Conservation (phyloP, 2,329 filamentous ascomycete genomes). For the Chrysoporthe puriensis region DNA sequence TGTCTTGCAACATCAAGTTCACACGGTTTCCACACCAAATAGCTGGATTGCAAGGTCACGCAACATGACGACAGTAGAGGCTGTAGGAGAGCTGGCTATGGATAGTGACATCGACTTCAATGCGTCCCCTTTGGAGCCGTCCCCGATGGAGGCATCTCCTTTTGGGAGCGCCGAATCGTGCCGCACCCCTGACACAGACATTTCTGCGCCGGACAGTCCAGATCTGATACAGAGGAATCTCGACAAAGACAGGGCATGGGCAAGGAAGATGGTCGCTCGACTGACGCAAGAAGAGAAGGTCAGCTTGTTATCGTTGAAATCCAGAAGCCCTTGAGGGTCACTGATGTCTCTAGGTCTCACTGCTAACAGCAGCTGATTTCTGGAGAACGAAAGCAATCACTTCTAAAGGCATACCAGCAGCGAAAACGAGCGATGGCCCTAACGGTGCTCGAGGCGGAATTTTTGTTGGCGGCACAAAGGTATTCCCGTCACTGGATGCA, state of each 20-base stretch:
- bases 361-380: constrained; percentile 67
- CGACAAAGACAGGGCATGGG: constrained; percentile 45
- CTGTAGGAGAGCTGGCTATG: constrained; percentile 37
- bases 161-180: constrained; percentile 42
- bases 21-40: not conserved
- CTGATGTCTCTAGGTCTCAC: constrained; percentile 50
- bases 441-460: constrained; percentile 71
- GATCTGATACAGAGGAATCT: constrained; percentile 40
- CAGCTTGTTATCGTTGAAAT: constrained; percentile 10
- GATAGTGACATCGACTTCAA: constrained; percentile 41
- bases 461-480: constrained; percentile 69
- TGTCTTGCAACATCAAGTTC: not conserved
- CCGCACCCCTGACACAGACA: constrained; percentile 55
- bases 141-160: constrained; percentile 36
- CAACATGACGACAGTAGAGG: constrained; percentile 32
- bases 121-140: constrained; percentile 39
- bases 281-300: constrained; percentile 64
- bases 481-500: constrained; percentile 32
- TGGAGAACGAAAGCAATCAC: constrained; percentile 70
- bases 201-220: constrained; percentile 51
- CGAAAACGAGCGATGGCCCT: constrained; percentile 71
- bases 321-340: not conserved
- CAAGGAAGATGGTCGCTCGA: constrained; percentile 54
- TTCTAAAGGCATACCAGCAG: constrained; percentile 63
- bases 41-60: not conserved